A percentile compares a stretch with the other conserved stretches of the same genome.
Evolutionary conservation across 2,329 filamentous ascomycete genomes (phyloP).

Genomic region (Xylariaceae sp.): DNA sequence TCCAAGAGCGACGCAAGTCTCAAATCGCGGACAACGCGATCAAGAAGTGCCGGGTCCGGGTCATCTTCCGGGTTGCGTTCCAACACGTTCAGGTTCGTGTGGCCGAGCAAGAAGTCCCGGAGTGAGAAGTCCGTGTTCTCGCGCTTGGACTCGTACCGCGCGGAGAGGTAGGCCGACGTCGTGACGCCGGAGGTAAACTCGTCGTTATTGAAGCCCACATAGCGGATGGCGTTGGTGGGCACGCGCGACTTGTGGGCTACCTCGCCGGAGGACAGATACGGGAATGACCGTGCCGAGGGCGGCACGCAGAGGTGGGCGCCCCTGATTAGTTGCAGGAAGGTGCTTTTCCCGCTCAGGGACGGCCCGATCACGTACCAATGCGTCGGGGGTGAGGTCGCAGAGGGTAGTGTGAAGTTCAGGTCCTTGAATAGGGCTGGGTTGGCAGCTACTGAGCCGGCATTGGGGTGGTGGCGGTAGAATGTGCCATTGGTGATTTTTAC

Average conservation of each 20-base stretch:
- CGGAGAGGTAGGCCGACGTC: slow-evolving; percentile 77
- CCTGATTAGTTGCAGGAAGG: slow-evolving; percentile 71
- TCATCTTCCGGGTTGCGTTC: slow-evolving; percentile 43
- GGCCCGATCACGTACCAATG: slow-evolving; percentile 84
- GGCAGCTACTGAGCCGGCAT: slow-evolving; percentile 40
- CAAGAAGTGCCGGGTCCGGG: slow-evolving; percentile 48
- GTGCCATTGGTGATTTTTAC: slow-evolving; percentile 72
- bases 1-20: slow-evolving; percentile 63
- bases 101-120: slow-evolving; percentile 71
- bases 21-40: slow-evolving; percentile 63
- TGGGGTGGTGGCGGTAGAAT: slow-evolving; percentile 74
- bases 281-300: slow-evolving; percentile 69
- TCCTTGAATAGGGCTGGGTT: slow-evolving; percentile 71
- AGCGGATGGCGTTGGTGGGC: slow-evolving; percentile 67
- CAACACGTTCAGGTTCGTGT: slow-evolving; percentile 75
- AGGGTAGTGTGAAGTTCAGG: slow-evolving; percentile 65
- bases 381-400: slow-evolving; percentile 44
- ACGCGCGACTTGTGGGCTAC: slow-evolving; percentile 52
- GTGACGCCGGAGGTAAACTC: slow-evolving; percentile 51
- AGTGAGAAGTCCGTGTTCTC: slow-evolving; percentile 87
- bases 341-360: slow-evolving; percentile 72
- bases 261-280: slow-evolving; percentile 63
- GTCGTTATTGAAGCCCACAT: slow-evolving; percentile 85
- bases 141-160: slow-evolving; percentile 80
- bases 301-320: slow-evolving; percentile 73